Evolutionary conservation across 257 asterid species (phyloP), one percentile per base, ranked within the genome.

Genomic region (Jacaranda copaia): DNA sequence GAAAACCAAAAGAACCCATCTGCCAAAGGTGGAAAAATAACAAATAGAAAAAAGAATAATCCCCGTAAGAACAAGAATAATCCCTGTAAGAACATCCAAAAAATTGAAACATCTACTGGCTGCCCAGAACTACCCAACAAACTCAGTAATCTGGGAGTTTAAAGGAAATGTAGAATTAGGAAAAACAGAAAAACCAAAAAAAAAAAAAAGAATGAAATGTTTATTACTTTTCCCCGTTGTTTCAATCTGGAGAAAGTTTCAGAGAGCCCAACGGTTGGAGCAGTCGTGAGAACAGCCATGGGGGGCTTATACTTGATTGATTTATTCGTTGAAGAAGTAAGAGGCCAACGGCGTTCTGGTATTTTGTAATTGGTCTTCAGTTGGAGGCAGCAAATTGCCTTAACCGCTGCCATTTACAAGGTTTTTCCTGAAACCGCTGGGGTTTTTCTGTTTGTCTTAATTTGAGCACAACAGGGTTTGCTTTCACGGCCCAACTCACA

Each of bases 211-310:
- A 15, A 45, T 39, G 15, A 20, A 68, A 71, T 40, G 48, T 78
- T 57, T 82, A 91, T 57, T 82, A 91, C 96, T 79, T 89, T 86
- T 51, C 94, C 93, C 42, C 79, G 83, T 64, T 82, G 58, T 68
- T 77, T 91, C 77, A 91, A 76, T 6, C 64, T 89, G 58, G 86
- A 68, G 76, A 91, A 89, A 68, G 96, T 91, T 60, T 89, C 86
- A 40, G 94, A 78, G 57, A 91, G 78, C 11, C 91, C 90, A 32
- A 75, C 76, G 9, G 89, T 53, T 15, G 89, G 74, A 18, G 69
- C 64, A 13, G 87, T 45, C 57, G 58, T 51, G 83, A 84, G 79
- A 11, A 85, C 68, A 25, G 93, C 96, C 90, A 83, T 87, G 7
- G 79, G 75, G 64, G 86, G 81, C 74, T 71, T 79, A 56, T 68